phyloP scores from a whole-genome alignment of 169 alveolate genomes.

The Toxoplasma gondii region DNA sequence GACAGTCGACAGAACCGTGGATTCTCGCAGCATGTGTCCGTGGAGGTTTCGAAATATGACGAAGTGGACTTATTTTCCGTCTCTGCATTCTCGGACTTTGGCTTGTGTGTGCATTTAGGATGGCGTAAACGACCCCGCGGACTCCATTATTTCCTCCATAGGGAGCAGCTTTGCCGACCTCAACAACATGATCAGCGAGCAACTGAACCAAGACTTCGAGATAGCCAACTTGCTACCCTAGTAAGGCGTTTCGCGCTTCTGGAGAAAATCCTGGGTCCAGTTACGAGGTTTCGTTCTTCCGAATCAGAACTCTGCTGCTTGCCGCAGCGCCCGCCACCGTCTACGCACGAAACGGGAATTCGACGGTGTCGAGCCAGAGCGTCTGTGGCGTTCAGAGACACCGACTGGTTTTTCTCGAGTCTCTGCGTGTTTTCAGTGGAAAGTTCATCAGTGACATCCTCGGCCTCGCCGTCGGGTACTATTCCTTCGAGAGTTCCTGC shows the following conservation, averaged over 20 bases:
- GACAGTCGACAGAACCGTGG: no score
- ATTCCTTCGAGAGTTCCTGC: constrained; percentile 38
- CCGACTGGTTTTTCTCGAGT: no score
- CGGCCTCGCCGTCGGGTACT: constrained; percentile 54
- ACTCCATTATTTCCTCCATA: background rate
- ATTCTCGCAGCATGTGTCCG: no score
- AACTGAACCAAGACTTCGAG: constrained; percentile 33
- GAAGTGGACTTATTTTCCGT: no score
- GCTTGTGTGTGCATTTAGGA: background rate
- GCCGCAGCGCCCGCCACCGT: no score
- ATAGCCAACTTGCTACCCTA: constrained; percentile 23
- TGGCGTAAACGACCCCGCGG: background rate
- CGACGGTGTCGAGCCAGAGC: no score
- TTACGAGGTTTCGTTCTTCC: no score
- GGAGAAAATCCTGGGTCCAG: background rate
- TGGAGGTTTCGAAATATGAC: no score
- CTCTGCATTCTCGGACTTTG: no score
- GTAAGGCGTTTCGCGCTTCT: background rate
- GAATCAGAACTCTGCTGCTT: no score
- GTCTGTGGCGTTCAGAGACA: no score
- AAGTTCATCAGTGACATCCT: constrained; percentile 55
- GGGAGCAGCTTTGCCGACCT: constrained; percentile 41
- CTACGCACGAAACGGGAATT: no score
- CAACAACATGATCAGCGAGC: constrained; percentile 23
- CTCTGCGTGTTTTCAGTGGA: constrained; percentile 34